phyloP scores from a whole-genome alignment of 352 stramenopile species.

The Elongisporangium undulatum region DNA sequence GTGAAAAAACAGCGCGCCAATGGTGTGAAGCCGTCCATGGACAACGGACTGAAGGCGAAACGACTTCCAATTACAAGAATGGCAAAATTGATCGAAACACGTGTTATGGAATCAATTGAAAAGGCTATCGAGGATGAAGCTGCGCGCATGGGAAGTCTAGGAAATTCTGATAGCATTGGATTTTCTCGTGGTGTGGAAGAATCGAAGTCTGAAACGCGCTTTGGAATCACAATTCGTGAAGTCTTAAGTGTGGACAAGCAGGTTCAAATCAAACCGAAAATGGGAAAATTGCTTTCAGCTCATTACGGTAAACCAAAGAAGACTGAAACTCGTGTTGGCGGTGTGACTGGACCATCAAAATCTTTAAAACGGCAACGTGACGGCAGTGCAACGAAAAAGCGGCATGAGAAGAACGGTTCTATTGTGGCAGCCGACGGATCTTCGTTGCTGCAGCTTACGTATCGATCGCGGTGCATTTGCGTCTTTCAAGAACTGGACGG shows the following conservation, averaged over 20 bases:
- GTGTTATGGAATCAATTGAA: constrained; percentile 68
- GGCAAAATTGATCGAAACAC: constrained; percentile 79
- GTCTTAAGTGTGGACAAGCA: constrained; percentile 86
- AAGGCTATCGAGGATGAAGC: constrained; percentile 76
- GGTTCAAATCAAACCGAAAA: constrained; percentile 82
- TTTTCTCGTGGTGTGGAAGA: constrained; percentile 61
- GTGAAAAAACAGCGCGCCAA: constrained; percentile 76
- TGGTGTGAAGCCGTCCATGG: constrained; percentile 71
- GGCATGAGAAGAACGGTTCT: constrained; percentile 20
- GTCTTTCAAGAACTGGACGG: constrained; percentile 88
- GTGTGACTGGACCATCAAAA: constrained; percentile 27
- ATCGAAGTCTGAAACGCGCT: constrained; percentile 71
- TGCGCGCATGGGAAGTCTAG: constrained; percentile 72
- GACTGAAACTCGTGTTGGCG: constrained; percentile 13
- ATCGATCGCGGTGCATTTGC: constrained; percentile 86
- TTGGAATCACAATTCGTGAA: constrained; percentile 83
- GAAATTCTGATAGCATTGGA: constrained; percentile 80
- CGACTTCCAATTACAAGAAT: constrained; percentile 80
- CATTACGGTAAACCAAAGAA: constrained; percentile 71
- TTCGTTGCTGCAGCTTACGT: constrained; percentile 71
- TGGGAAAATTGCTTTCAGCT: constrained; percentile 64
- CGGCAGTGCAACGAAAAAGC: constrained; percentile 21
- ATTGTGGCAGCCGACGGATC: constrained; percentile 9
- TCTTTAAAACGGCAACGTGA: constrained; percentile 65
- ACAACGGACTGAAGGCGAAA: constrained; percentile 77